Evolutionary conservation across 768 basidiomycete genomes (phyloP), one percentile per base, ranked within the genome.

Genomic region (Artomyces pyxidatus): DNA sequence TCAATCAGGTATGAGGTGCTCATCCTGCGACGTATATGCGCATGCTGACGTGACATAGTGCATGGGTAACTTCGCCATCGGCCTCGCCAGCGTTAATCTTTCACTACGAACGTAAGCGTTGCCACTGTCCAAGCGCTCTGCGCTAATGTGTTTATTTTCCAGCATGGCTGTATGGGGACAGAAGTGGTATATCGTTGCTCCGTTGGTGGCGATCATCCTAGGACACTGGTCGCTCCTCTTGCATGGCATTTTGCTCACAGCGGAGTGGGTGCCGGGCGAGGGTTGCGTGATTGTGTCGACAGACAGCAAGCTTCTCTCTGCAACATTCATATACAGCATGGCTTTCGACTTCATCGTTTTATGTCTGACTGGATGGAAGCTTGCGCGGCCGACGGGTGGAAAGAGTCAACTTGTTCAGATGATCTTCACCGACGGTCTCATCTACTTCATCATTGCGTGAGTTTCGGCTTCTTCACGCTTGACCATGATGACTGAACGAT

Each of bases 261-360:
- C 79, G 0, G 45, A 49, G 3, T 86, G 81, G 82, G 29, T 66
- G n/a, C 67, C 71, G 8, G 68, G 62, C 2, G 67, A 70, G 22
- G 70, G 73, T 0, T 87, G 85, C 59, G 66, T 68, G 2, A 83
- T 87, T 48, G 68, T 71, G 1, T 58, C 73, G 26, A 82, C 83
- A 6, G 76, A 81, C 59, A 86, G 78, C 61, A 77, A 62, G 8
- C 64, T 85, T 45, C 72, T 86, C 27, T 80, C 81, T 4, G 78
- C 80, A 3, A 81, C 81, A 3, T 87, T 85, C 63, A 81, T 85
- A 27, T 87, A 87, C 56, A 79, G 83, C 26, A 88, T 87, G 85
- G 69, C 71, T 58, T 85, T 87, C 59, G 85, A 87, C 60, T 65
- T 83, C 19, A 50, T 74, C 25, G 81, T 85, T 32, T 70, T 86